Percentiles rank a stretch among this genome's conserved stretches.
These are phyloP conservation scores for Solanum habrochaites DNA, from an alignment of 257 asterid species.

Conservation along the genomic window DNA sequence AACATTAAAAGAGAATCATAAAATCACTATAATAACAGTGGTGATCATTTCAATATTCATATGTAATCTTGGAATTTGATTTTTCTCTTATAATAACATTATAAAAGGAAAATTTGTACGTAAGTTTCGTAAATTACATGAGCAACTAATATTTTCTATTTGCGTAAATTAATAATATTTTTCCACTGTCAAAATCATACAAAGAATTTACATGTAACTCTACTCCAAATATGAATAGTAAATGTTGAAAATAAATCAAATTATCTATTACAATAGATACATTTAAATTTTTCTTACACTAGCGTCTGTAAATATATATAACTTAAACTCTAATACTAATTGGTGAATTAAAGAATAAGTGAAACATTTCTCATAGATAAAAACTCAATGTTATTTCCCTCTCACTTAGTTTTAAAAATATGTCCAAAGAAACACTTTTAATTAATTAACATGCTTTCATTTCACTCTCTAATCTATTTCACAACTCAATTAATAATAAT, in stretches of 20 bases:
- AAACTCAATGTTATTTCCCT: background rate
- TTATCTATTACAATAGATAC: background rate
- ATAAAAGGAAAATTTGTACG: background rate
- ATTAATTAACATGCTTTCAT: background rate
- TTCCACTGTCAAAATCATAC: background rate
- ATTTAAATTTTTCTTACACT: background rate
- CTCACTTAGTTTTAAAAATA: background rate
- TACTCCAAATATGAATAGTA: background rate
- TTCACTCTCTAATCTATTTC: background rate
- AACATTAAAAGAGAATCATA: background rate
- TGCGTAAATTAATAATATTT: background rate
- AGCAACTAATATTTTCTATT: background rate
- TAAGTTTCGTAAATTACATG: background rate
- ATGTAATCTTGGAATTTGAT: background rate
- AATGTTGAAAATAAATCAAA: background rate
- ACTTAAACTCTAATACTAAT: background rate
- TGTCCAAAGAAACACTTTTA: background rate
- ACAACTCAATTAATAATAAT: background rate
- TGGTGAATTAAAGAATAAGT: background rate
- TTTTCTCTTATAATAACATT: no score
- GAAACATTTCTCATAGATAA: background rate
- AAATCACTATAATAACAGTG: background rate
- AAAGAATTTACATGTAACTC: background rate
- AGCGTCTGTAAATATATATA: background rate
- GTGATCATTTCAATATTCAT: background rate